Conservation (phyloP, 1,284 basidiomycete genomes). For the Trametes polyzona region DNA sequence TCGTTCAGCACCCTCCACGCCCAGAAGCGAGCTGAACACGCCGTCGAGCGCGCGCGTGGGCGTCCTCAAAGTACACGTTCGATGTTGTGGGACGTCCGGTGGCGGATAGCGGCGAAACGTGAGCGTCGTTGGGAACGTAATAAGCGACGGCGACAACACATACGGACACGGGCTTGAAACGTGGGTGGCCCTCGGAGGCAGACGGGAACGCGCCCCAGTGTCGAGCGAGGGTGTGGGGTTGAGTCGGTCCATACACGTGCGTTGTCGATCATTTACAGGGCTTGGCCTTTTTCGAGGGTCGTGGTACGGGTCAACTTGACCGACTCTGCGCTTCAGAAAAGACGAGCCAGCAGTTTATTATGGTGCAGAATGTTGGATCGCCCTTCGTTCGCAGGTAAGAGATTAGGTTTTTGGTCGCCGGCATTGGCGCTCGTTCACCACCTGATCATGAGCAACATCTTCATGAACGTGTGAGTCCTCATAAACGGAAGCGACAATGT, state of each 20-base stretch:
- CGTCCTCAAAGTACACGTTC: constrained; percentile 3
- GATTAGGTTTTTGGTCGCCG: too few relatives aligned
- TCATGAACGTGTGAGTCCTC: too few relatives aligned
- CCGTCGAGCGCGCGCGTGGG: background rate
- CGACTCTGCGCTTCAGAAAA: too few relatives aligned
- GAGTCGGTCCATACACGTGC: constrained; percentile 7
- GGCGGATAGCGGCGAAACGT: constrained; percentile 1
- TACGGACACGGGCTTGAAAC: background rate
- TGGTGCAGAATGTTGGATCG: background rate
- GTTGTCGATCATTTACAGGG: background rate
- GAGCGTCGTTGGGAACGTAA: background rate
- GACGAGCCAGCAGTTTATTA: too few relatives aligned
- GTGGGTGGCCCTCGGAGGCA: too few relatives aligned
- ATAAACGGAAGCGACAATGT: too few relatives aligned
- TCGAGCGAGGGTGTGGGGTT: too few relatives aligned
- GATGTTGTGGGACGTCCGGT: constrained; percentile 1
- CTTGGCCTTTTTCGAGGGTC: background rate
- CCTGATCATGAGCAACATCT: too few relatives aligned
- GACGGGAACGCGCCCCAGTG: too few relatives aligned
- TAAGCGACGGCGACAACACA: background rate
- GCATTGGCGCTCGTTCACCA: too few relatives aligned
- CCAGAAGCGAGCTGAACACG: background rate
- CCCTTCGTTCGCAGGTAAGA: too few relatives aligned
- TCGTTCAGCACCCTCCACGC: background rate
- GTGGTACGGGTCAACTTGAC: too few relatives aligned